Conservation (phyloP, 1,139 yeast genomes). For the Eremothecium sinecaudum region DNA sequence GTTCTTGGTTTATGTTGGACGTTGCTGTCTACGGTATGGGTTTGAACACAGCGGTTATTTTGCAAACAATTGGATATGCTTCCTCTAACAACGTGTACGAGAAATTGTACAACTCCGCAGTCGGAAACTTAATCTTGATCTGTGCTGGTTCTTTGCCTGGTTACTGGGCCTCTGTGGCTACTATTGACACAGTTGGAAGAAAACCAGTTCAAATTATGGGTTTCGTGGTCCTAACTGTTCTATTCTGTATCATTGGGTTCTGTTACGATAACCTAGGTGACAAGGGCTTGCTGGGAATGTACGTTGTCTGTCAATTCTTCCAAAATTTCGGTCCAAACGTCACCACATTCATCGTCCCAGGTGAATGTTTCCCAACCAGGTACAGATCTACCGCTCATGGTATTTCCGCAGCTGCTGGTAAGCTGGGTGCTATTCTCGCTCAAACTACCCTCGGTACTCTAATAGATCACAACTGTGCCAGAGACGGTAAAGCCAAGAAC, state of each 20-base stretch:
- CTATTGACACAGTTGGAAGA: conserved; percentile 72
- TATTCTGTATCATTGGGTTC: conserved; percentile 61
- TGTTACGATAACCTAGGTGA: conserved; percentile 59
- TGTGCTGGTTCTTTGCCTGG: conserved; percentile 93
- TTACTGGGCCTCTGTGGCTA: conserved; percentile 73
- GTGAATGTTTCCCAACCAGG: conserved; percentile 94
- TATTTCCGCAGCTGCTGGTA: conserved; percentile 92
- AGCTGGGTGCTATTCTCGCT: conserved; percentile 93
- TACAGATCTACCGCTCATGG: conserved; percentile 98
- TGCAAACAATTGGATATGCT: conserved; percentile 78
- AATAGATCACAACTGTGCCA: conserved; percentile 64
- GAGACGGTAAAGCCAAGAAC: conserved; percentile 38
- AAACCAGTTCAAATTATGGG: conserved; percentile 71
- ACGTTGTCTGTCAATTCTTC: conserved; percentile 73
- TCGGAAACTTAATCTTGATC: conserved; percentile 79
- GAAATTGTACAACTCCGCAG: conserved; percentile 63
- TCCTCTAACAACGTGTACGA: conserved; percentile 52
- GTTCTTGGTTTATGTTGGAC: conserved; percentile 93
- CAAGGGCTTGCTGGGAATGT: conserved; percentile 62
- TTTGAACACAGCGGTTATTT: conserved; percentile 67
- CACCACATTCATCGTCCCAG: conserved; percentile 92
- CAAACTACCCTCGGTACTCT: conserved; percentile 84
- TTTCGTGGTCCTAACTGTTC: conserved; percentile 55
- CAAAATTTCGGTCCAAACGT: conserved; percentile 91
- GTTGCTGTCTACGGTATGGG: conserved; percentile 90